A percentile compares a stretch with the other conserved stretches of the same genome.
Conservation (phyloP, 2,329 filamentous ascomycete species). For the Fusarium buharicum region DNA sequence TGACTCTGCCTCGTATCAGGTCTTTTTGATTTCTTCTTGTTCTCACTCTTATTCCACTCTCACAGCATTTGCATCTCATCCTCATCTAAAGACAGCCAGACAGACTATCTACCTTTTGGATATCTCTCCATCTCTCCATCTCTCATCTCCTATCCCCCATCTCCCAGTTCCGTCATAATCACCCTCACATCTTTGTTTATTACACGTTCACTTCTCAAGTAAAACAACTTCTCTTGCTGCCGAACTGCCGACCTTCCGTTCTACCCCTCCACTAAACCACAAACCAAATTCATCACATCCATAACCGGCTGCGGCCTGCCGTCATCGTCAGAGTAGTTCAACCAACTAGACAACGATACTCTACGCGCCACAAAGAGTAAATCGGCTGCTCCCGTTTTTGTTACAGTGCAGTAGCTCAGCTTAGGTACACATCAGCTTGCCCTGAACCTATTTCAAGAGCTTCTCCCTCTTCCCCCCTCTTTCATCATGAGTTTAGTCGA, state of each 20-base stretch:
- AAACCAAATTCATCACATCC: background rate
- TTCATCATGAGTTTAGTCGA: conserved; percentile 42
- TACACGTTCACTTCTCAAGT: conserved; percentile 1
- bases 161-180: background rate
- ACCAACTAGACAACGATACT: conserved; percentile 21
- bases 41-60: background rate
- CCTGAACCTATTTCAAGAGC: background rate
- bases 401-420: background rate
- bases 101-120: too few relatives aligned
- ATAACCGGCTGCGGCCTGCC: conserved; percentile 27
- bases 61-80: background rate
- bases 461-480: conserved; percentile 27
- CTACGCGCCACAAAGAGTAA: conserved; percentile 22
- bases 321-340: conserved; percentile 27
- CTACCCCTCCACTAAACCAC: conserved; percentile 22
- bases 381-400: conserved; percentile 30
- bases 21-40: conserved; percentile 3
- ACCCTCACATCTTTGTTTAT: background rate
- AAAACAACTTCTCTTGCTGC: background rate
- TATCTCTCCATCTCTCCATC: background rate
- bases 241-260: conserved; percentile 25
- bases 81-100: too few relatives aligned
- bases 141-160: background rate
- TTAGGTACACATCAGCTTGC: too few relatives aligned
- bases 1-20: conserved; percentile 18